Evolutionary conservation across 2,329 filamentous ascomycete species (phyloP), one percentile per base, ranked within the genome.

Genomic region (Verticillium isaacii): DNA sequence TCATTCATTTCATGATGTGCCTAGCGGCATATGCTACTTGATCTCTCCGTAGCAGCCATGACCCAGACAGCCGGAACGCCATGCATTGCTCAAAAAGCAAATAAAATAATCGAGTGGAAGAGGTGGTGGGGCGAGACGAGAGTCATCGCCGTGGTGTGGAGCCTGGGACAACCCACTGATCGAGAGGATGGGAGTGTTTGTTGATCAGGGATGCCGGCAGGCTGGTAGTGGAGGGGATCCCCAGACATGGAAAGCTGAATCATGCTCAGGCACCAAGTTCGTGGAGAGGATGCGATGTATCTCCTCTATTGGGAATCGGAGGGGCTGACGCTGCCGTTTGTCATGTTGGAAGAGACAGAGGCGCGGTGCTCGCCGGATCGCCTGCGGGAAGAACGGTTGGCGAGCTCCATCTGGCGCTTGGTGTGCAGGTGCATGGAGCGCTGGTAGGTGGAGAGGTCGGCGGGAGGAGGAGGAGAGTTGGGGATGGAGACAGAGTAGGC

Each of bases 371-470:
- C 58, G 56, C 59, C 62, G 23, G 64, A 64, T 58, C 64, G 61
- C 23, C 63, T 37, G 36, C 73, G 70, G 1, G 81, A 78, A 12
- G 79, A 78, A 4, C 79, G 77, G 14, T 78, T 77, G n/a, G 80
- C 79, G 8, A 78, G 78, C 64, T 89, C 85, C 84, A 89, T 87
- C 71, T 88, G 86, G 61, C 81, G 78, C 77, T 86, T 87, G 64
- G 86, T 89, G 75, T 89, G 85, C 60, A 83, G 79, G 69, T 86
- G 84, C 83, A 89, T 89, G 61, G 79, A 83, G 63, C 80, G 81
- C 15, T 85, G 76, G 67, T 89, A 89, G 58, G 73, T 83, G 6
- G 81, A 81, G 65, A 84, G 79, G 66, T 81, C 81, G 56, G 78
- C 77, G 12, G 75, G 77, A 59, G 77, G 74, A 67, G 75, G 71